Evolutionary conservation across 139 green algal genomes (phyloP), one percentile per base, ranked within the genome.

Genomic region (Micractinium sp.): DNA sequence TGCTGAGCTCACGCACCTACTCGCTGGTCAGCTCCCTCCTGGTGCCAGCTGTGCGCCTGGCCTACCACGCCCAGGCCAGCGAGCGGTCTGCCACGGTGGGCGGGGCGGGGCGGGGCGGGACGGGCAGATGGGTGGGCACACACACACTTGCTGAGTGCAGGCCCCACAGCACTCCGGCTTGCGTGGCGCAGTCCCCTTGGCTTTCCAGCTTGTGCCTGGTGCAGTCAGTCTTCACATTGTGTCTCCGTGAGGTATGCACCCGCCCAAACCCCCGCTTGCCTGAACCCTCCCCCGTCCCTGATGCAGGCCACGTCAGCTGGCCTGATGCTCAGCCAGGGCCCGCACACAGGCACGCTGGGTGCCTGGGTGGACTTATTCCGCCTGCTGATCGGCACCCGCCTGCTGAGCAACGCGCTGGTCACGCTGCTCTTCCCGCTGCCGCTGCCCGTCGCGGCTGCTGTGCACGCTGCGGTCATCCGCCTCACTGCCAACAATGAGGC

Each of bases 391-490:
- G 71, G 71, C 71, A 77, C 71, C 29, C 71, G 71, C 71, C 71
- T 77, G 71, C 71, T 77, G 29, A 22, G 27, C 71, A 77, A 38
- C 12, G 31, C 71, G 2, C 71, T 77, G 3, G 29, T 77, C 31
- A 77, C 71, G 29, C 71, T 77, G 71, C 71, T 77, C 20, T 77
- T 77, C 71, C 71, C 71, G 71, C 71, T 77, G 71, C 71, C 71
- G 31, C 71, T 77, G 71, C 71, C 35, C 31, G 29, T 33, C 13
- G 29, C 27, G 71, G 71, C 71, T n/a, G 71, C 71, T n/a, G 71
- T 77, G 71, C 71, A 77, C 12, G 71, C 71, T 31, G 71, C 12
- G 14, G 9, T 38, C 71, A 31, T 77, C 20, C 20, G 29, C 2
- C 31, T 77, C 31, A 77, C 71, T 1, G 71, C 16, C 14, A 77